Evolutionary conservation across 2,329 filamentous ascomycete species (phyloP), one percentile per base, ranked within the genome.

Genomic region (Cercospora sojina): DNA sequence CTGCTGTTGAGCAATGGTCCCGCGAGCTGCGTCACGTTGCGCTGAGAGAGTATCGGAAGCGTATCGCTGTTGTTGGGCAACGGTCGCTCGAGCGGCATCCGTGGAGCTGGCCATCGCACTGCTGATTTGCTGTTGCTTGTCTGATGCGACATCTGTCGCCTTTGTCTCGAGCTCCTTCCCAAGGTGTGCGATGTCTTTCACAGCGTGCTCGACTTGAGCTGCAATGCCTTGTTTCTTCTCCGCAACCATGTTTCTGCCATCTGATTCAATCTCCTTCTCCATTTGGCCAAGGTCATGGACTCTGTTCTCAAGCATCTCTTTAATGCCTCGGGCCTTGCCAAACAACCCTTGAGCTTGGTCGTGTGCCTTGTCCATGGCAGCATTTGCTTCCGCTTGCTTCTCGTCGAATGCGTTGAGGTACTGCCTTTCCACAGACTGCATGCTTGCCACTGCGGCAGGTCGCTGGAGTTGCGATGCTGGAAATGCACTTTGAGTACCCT

Each of bases 261-360:
- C 60, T 8, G 64, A 41, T 38, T 69, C 69, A 10, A 71, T 68
- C 35, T 70, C 69, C 20, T 71, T 70, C 66, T 71, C 66, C 69
- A 69, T 64, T 20, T 67, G 64, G 16, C 66, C 66, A 20, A 71
- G 56, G 13, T 70, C 69, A 18, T 69, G 67, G n/a, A 70, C 38
- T 51, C 66, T 70, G 4, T 70, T 61, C 38, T 70, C 69, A 3
- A 70, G 53, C 35, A 64, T 65, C 3, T 67, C 63, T 51, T 70
- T 69, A 20, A 71, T 55, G 10, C 65, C 64, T 18, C 59, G 27
- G 1, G 65, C 35, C 27, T 70, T 64, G n/a, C 66, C 59, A 53
- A 69, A 66, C 7, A 71, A 32, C 18, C 61, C 61, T 10, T 55
- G 55, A 20, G 68, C 68, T 3, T 67, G 61, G 8, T 51, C 58